Conservation (phyloP, 2,329 filamentous ascomycete species). For the Westerdykella sp. region DNA sequence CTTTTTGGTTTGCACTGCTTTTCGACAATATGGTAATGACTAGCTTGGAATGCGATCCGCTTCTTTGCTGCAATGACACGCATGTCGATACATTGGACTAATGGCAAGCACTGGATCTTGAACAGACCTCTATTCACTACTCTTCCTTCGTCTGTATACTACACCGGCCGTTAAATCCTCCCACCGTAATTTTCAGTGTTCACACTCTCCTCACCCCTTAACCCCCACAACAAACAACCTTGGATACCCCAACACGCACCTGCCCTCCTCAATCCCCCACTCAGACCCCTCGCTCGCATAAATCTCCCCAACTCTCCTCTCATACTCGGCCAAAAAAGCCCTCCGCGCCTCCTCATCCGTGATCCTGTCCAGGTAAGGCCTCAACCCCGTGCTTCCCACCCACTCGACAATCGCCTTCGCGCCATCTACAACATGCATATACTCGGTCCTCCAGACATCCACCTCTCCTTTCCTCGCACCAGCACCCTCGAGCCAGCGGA, state of each 20-base stretch:
- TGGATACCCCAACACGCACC: slow-evolving; percentile 47
- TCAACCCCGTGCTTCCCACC: slow-evolving; percentile 53
- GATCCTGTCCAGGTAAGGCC: slow-evolving; percentile 50
- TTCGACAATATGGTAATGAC: too few species aligned
- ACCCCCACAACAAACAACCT: slow-evolving; percentile 50
- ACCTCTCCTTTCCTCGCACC: slow-evolving; percentile 34
- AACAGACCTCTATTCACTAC: too few species aligned
- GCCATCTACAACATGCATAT: slow-evolving; percentile 47
- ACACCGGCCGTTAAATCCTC: too few species aligned
- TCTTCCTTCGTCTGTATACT: neutral
- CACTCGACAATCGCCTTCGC: slow-evolving; percentile 53
- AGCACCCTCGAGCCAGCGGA: slow-evolving; percentile 44
- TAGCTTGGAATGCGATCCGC: too few species aligned
- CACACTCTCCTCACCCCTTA: slow-evolving; percentile 12
- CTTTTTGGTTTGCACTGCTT: too few species aligned
- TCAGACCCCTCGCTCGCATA: slow-evolving; percentile 47
- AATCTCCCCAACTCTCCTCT: slow-evolving; percentile 37
- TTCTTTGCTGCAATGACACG: too few species aligned
- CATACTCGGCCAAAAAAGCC: slow-evolving; percentile 45
- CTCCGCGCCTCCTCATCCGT: slow-evolving; percentile 33
- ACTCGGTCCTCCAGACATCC: slow-evolving; percentile 51
- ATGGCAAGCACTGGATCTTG: neutral
- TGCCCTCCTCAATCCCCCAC: too few species aligned
- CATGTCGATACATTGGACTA: too few species aligned
- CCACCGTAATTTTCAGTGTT: neutral